These are phyloP conservation scores for Cryoendolithus antarcticus DNA, from an alignment of 2,329 filamentous ascomycete species.

Conservation along the genomic window DNA sequence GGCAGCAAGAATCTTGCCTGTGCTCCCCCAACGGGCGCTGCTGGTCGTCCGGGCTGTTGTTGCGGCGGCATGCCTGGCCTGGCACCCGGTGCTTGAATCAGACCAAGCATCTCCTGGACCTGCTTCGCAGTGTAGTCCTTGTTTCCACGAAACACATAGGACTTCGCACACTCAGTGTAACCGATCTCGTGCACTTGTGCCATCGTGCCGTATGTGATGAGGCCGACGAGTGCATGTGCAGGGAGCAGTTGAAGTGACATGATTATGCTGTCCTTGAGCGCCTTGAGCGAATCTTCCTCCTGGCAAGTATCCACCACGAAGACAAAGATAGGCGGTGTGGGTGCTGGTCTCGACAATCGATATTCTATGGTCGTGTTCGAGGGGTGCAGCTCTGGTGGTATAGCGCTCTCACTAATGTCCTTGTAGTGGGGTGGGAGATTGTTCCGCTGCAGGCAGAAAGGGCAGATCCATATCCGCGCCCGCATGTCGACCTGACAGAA, in stretches of 20 bases:
- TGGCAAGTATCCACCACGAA: slow-evolving; percentile 84
- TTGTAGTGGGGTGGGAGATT: slow-evolving; percentile 77
- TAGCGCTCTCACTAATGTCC: slow-evolving; percentile 72
- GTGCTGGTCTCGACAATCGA: slow-evolving; percentile 65
- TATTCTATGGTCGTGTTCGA: slow-evolving; percentile 82
- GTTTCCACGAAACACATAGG: slow-evolving; percentile 93
- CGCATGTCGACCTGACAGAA: slow-evolving; percentile 85
- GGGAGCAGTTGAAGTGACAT: slow-evolving; percentile 75
- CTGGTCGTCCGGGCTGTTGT: slow-evolving; percentile 56
- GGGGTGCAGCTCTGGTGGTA: slow-evolving; percentile 71
- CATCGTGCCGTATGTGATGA: slow-evolving; percentile 90
- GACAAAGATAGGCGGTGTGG: slow-evolving; percentile 73
- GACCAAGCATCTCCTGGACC: slow-evolving; percentile 94
- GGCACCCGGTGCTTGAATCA: slow-evolving; percentile 53
- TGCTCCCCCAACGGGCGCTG: slow-evolving; percentile 60
- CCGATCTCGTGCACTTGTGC: slow-evolving; percentile 95
- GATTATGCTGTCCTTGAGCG: slow-evolving; percentile 74
- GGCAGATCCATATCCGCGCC: slow-evolving; percentile 77
- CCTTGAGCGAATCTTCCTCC: slow-evolving; percentile 72
- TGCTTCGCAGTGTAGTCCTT: slow-evolving; percentile 97
- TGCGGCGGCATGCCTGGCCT: slow-evolving; percentile 57
- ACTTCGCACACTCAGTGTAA: slow-evolving; percentile 95
- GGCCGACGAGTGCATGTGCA: slow-evolving; percentile 66
- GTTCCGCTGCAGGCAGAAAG: slow-evolving; percentile 76
- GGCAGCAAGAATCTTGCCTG: slow-evolving; percentile 85